phyloP scores from a whole-genome alignment of 768 basidiomycete genomes.

The Sporobolomyces pararoseus region DNA sequence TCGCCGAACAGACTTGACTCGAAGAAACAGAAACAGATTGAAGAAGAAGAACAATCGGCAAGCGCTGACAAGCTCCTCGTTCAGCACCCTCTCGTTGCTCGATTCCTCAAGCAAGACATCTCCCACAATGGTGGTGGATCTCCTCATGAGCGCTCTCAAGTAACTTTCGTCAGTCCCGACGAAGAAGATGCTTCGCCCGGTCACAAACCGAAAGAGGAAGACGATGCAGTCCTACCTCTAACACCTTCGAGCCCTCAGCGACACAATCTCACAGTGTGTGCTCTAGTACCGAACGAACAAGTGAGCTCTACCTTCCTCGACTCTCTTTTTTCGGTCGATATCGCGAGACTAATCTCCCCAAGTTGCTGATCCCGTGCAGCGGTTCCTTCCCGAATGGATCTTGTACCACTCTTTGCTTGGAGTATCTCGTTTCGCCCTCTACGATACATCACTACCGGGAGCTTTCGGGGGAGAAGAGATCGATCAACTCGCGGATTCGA shows the following conservation, averaged over 20 bases:
- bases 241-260: not conserved
- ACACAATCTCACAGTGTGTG: conserved; percentile 34
- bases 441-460: conserved; percentile 32
- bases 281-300: conserved; percentile 32
- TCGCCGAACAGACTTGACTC: not conserved
- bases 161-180: not conserved
- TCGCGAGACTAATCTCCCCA: not conserved
- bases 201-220: not conserved
- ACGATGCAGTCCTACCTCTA: not conserved
- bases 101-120: conserved; percentile 17
- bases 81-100: conserved; percentile 33
- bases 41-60: not conserved
- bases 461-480: conserved; percentile 36
- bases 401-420: conserved; percentile 37
- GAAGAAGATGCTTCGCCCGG: conserved; percentile 6
- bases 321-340: not conserved
- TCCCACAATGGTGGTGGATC: not conserved
- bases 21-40: not conserved
- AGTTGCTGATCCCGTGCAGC: not conserved
- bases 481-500: conserved; percentile 30
- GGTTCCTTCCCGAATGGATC: conserved; percentile 38
- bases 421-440: conserved; percentile 35
- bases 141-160: not conserved
- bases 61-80: not conserved
- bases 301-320: not conserved